Evolutionary conservation across 306 rosid species (phyloP).

Genomic region (Elaeagnus macrophylla): DNA sequence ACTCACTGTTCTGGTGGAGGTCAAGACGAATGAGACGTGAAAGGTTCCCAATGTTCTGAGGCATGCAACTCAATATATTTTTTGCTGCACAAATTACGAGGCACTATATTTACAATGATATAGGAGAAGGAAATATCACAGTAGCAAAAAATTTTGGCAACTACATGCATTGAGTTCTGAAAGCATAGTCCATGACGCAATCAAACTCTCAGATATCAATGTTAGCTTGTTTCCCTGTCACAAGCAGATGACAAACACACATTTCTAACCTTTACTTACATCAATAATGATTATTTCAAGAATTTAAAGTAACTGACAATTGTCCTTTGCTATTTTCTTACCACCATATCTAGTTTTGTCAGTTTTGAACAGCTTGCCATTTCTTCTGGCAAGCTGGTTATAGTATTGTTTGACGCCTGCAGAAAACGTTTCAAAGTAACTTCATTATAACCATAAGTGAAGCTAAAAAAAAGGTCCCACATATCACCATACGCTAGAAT

Average conservation of each 20-base stretch:
- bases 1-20: slow-evolving; percentile 83
- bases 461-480: not conserved
- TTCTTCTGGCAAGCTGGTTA: slow-evolving; percentile 68
- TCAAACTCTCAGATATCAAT: slow-evolving; percentile 43
- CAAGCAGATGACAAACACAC: slow-evolving; percentile 11
- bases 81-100: slow-evolving; percentile 51
- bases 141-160: slow-evolving; percentile 9
- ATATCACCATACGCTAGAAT: not conserved
- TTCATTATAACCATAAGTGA: slow-evolving; percentile 9
- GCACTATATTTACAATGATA: slow-evolving; percentile 9
- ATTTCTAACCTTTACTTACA: slow-evolving; percentile 15
- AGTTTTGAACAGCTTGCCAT: slow-evolving; percentile 70
- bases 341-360: slow-evolving; percentile 86
- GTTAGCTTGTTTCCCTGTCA: slow-evolving; percentile 80
- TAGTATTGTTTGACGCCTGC: slow-evolving; percentile 76
- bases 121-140: slow-evolving; percentile 11
- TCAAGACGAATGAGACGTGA: slow-evolving; percentile 75
- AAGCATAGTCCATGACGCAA: slow-evolving; percentile 75
- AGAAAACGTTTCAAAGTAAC: slow-evolving; percentile 20
- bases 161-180: slow-evolving; percentile 84
- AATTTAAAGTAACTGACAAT: slow-evolving; percentile 4
- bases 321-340: slow-evolving; percentile 20
- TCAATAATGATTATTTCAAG: slow-evolving; percentile 10
- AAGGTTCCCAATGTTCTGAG: slow-evolving; percentile 70
- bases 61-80: slow-evolving; percentile 57